A percentile compares a stretch with the other conserved stretches of the same genome.
phyloP scores from a whole-genome alignment of 306 rosid species.

The Begonia fuchsioides region DNA sequence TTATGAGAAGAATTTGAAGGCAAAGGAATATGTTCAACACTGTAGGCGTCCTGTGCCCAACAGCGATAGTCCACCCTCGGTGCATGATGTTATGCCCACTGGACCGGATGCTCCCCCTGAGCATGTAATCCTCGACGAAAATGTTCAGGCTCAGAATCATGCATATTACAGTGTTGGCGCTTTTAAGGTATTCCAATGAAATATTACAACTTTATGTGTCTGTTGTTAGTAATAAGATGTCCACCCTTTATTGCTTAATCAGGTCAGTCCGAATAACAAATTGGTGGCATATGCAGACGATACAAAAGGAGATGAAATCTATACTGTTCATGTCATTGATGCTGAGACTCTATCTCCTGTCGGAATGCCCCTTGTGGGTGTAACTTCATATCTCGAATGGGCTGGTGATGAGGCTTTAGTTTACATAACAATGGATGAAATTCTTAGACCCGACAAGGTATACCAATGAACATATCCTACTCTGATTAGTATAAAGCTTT shows the following conservation, averaged over 20 bases:
- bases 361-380: slow-evolving; percentile 41
- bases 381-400: slow-evolving; percentile 57
- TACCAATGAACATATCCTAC: not conserved
- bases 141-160: slow-evolving; percentile 49
- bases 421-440: slow-evolving; percentile 70
- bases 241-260: slow-evolving; percentile 9
- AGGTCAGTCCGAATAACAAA: slow-evolving; percentile 73
- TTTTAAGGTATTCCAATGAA: slow-evolving; percentile 27
- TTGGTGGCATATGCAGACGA: slow-evolving; percentile 87
- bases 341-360: slow-evolving; percentile 46
- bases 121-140: slow-evolving; percentile 81
- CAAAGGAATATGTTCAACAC: slow-evolving; percentile 68
- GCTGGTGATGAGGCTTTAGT: slow-evolving; percentile 53
- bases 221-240: not conserved
- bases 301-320: slow-evolving; percentile 85
- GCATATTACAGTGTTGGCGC: slow-evolving; percentile 40
- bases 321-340: slow-evolving; percentile 61
- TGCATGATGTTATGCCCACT: slow-evolving; percentile 47
- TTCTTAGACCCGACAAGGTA: slow-evolving; percentile 88
- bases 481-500: too few relatives aligned
- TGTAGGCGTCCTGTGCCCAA: slow-evolving; percentile 52
- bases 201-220: not conserved
- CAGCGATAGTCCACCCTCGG: slow-evolving; percentile 29
- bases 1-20: slow-evolving; percentile 46
- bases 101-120: slow-evolving; percentile 57